Evolutionary conservation across 495 filamentous ascomycete genomes (phyloP), one percentile per base, ranked within the genome.

Genomic region (Acidomyces sp.): DNA sequence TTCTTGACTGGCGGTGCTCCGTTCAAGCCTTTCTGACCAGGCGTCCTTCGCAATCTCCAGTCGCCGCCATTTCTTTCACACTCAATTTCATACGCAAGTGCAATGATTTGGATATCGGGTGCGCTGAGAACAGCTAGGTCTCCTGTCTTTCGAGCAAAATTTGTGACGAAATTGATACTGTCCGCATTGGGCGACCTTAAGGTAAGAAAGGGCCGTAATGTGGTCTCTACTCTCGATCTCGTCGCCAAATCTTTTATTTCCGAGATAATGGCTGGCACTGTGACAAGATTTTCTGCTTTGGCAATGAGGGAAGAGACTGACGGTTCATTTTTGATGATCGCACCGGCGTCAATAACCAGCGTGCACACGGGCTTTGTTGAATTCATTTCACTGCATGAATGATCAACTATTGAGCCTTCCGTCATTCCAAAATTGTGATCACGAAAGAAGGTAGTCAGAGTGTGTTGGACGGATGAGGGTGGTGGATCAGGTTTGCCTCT

Each of bases 241-340:
- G 90, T 80, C 28, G 77, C 75, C n/a, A 77, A 70, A 62, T 99
- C 90, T 49, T 71, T 75, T 53, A 96, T 93, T 63, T 99, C 90
- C 21, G 70, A 70, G 17, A 99, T 66, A 18, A 99, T 81, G 3
- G 84, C 76, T 2, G 87, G 85, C 3, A 90, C 80, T 9, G 85
- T 95, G 54, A 86, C 73, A 19, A 97, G 63, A 44, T 73, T 71
- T 46, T 93, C 75, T 26, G 82, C 77, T 55, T 81, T 75, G 29
- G 68, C 65, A 32, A 93, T 64, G 17, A 96, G 67, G 5, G 78
- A 80, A 24, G 82, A 86, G 25, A 88, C 72, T 19, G 78, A 61
- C 31, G 85, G 83, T 48, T 83, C 77, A 63, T 93, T 92, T 54
- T 81, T 84, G 42, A 99, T 77, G 44, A 99, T 80, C 1, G 88